A percentile compares a stretch with the other conserved stretches of the same genome.
These are phyloP conservation scores for Apophysomyces trapeziformis DNA, from an alignment of 371 early-diverging fungal species.

Conservation along the genomic window DNA sequence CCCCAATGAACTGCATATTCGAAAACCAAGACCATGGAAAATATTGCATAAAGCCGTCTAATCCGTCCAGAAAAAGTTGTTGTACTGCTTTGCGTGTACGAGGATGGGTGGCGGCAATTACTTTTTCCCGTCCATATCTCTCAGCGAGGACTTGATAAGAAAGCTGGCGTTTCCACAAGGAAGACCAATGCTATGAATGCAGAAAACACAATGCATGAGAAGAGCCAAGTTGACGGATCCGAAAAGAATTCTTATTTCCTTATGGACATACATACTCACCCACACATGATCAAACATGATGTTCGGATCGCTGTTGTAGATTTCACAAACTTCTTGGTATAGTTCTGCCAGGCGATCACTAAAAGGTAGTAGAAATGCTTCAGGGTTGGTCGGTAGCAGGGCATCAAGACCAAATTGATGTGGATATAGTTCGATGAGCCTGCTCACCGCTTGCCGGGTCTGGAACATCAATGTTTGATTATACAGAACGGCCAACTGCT, in stretches of 20 bases:
- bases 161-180: conserved; percentile 50
- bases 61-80: conserved; percentile 39
- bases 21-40: conserved; percentile 56
- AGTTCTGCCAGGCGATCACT: conserved; percentile 37
- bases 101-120: conserved; percentile 36
- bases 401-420: conserved; percentile 43
- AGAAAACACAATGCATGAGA: neutral
- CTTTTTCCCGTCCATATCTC: conserved; percentile 38
- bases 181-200: conserved; percentile 40
- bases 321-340: conserved; percentile 41
- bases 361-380: conserved; percentile 20
- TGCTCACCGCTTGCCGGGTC: conserved; percentile 35
- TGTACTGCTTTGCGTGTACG: conserved; percentile 41
- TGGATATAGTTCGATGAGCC: conserved; percentile 42
- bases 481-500: conserved; percentile 21
- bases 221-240: neutral
- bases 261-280: conserved; percentile 28
- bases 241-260: too few species aligned
- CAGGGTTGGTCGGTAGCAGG: conserved; percentile 30
- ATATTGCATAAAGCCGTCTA: conserved; percentile 53
- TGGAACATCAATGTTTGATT: conserved; percentile 36
- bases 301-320: conserved; percentile 30
- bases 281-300: conserved; percentile 50
- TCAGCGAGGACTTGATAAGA: conserved; percentile 36
- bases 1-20: conserved; percentile 54